Evolutionary conservation across 768 basidiomycete species (phyloP).

Genomic region (Pholiota molesta): DNA sequence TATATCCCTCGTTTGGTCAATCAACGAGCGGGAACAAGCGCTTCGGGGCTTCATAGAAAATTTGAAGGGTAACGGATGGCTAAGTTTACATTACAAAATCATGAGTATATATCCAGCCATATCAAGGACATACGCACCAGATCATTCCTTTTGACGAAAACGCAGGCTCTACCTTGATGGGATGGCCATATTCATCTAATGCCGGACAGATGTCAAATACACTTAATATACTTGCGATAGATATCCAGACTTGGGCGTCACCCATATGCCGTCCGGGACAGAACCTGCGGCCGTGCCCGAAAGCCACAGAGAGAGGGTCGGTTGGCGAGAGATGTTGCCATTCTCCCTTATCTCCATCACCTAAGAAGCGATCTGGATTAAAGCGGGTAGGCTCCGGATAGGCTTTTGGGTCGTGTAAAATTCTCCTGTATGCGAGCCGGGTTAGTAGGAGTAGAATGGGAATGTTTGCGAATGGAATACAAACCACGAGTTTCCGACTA

Average conservation of each 20-base stretch:
- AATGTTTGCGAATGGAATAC: conserved; percentile 42
- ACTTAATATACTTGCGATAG: conserved; percentile 45
- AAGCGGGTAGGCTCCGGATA: conserved; percentile 52
- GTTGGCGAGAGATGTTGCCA: conserved; percentile 33
- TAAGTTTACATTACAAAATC: background rate
- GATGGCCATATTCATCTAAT: conserved; percentile 36
- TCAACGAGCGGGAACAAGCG: background rate
- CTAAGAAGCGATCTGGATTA: conserved; percentile 52
- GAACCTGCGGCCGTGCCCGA: conserved; percentile 47
- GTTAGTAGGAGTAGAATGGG: conserved; percentile 28
- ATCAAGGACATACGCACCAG: conserved; percentile 29
- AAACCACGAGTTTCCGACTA: conserved; percentile 33
- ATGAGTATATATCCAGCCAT: background rate
- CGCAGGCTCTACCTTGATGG: conserved; percentile 31
- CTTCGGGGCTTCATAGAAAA: conserved; percentile 4
- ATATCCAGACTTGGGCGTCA: conserved; percentile 48
- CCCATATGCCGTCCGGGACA: conserved; percentile 53
- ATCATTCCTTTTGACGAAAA: conserved; percentile 48
- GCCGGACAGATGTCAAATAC: conserved; percentile 43
- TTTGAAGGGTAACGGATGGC: conserved; percentile 4
- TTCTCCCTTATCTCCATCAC: conserved; percentile 23
- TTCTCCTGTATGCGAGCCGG: conserved; percentile 38
- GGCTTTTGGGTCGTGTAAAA: conserved; percentile 48
- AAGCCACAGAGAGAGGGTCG: conserved; percentile 39
- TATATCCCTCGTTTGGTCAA: background rate